These are phyloP conservation scores for Draba incana DNA, from an alignment of 345 rosid genomes.

Conservation along the genomic window DNA sequence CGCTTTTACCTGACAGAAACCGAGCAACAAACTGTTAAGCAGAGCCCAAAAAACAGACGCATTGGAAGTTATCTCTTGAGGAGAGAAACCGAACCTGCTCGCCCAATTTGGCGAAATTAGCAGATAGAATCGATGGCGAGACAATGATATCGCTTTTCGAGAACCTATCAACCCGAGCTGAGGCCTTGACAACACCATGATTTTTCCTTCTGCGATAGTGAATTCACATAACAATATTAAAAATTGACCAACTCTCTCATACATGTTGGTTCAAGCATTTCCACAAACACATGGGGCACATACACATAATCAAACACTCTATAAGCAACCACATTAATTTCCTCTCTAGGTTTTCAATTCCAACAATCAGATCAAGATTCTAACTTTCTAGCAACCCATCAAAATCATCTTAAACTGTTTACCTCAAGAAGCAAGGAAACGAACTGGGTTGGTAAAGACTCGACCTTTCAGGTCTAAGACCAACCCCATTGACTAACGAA, in stretches of 20 bases:
- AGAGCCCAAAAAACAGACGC: not conserved
- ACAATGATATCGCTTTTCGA: slow-evolving; percentile 83
- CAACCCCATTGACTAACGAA: slow-evolving; percentile 68
- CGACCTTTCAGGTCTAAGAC: slow-evolving; percentile 48
- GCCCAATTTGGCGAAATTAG: slow-evolving; percentile 81
- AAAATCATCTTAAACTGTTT: not conserved
- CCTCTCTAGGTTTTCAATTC: not conserved
- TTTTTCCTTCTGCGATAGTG: slow-evolving; percentile 47
- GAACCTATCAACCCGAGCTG: slow-evolving; percentile 85
- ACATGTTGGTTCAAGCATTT: slow-evolving; percentile 33
- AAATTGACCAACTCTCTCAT: not conserved
- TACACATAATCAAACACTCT: not conserved
- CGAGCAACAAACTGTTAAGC: not conserved
- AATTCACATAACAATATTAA: slow-evolving; percentile 16
- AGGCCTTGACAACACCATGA: slow-evolving; percentile 67
- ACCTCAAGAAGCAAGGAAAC: slow-evolving; percentile 31
- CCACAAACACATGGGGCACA: slow-evolving; percentile 32
- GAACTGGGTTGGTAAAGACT: slow-evolving; percentile 20
- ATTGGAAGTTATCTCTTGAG: slow-evolving; percentile 7
- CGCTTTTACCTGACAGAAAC: slow-evolving; percentile 68
- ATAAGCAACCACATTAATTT: slow-evolving; percentile 4
- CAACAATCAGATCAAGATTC: slow-evolving; percentile 11
- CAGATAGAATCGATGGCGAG: slow-evolving; percentile 90
- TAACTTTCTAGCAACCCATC: slow-evolving; percentile 22
- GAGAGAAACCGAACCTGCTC: slow-evolving; percentile 61